These are phyloP conservation scores for Boletus tomentosulus DNA, from an alignment of 768 basidiomycete genomes.

Conservation along the genomic window DNA sequence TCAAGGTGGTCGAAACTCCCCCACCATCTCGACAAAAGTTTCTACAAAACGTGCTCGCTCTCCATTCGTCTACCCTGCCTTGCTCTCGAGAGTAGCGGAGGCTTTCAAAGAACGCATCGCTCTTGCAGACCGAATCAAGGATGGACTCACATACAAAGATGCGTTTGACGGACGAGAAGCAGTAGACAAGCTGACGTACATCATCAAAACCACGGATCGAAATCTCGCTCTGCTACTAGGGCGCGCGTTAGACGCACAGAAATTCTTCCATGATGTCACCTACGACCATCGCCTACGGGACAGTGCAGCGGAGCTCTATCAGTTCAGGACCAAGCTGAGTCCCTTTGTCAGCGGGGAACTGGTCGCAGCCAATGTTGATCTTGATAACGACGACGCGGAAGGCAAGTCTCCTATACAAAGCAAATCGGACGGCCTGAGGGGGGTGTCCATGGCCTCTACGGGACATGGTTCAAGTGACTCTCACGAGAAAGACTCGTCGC, in stretches of 20 bases:
- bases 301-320: constrained; percentile 84
- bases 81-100: constrained; percentile 90
- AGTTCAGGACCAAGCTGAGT: constrained; percentile 82
- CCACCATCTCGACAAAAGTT: constrained; percentile 33
- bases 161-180: constrained; percentile 97
- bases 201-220: constrained; percentile 97
- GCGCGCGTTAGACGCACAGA: constrained; percentile 93
- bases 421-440: constrained; percentile 17
- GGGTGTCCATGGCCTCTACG: constrained; percentile 21
- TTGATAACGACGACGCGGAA: constrained; percentile 34
- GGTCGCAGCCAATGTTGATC: constrained; percentile 31
- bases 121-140: constrained; percentile 80
- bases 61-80: constrained; percentile 90
- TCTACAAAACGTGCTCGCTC: constrained; percentile 44
- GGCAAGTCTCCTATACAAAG: constrained; percentile 25
- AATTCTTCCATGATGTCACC: constrained; percentile 99
- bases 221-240: constrained; percentile 95
- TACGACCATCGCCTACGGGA: constrained; percentile 96
- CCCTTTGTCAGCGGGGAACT: constrained; percentile 82
- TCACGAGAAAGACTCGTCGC: constrained; percentile 33
- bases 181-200: constrained; percentile 94
- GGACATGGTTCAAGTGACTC: constrained; percentile 35
- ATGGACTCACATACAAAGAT: constrained; percentile 93
- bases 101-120: constrained; percentile 83
- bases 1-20: constrained; percentile 39